A percentile compares a stretch with the other conserved stretches of the same genome.
These are phyloP conservation scores for Polymyxa betae DNA, from an alignment of 208 protist species.

Conservation along the genomic window DNA sequence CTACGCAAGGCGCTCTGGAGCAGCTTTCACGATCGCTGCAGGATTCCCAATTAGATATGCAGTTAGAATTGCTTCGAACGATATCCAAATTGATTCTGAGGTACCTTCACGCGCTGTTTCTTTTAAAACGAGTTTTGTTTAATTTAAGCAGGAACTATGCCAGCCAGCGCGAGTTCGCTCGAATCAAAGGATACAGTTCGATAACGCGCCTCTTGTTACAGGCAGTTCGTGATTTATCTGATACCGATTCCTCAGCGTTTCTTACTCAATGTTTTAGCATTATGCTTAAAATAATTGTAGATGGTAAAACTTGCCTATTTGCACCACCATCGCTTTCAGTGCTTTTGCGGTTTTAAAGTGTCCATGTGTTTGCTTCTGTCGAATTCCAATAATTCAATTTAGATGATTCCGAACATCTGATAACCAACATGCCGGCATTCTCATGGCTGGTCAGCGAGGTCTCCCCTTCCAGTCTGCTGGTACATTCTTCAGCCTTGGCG, in stretches of 20 bases:
- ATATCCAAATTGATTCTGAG: conserved; percentile 3
- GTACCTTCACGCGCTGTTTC: too few relatives aligned
- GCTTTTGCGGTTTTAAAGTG: too few relatives aligned
- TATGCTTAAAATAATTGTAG: background rate
- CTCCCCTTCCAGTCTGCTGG: background rate
- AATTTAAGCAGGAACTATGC: background rate
- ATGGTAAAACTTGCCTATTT: background rate
- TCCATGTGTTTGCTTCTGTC: too few relatives aligned
- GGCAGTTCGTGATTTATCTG: background rate
- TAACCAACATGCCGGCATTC: background rate
- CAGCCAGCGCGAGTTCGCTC: background rate
- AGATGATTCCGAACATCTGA: background rate
- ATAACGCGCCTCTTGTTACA: background rate
- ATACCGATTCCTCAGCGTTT: too few relatives aligned
- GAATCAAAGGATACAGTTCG: background rate
- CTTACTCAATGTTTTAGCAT: background rate
- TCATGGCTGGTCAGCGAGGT: background rate
- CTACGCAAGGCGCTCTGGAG: background rate
- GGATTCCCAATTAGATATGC: background rate
- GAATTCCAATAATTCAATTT: background rate
- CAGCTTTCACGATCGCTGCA: background rate
- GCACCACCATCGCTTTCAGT: too few relatives aligned
- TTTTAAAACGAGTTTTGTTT: too few relatives aligned
- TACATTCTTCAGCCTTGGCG: too few relatives aligned
- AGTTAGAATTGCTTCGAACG: background rate